Base-by-base conservation (phyloP, 345 rosid genomes). In the Combretum micranthum region DNA sequence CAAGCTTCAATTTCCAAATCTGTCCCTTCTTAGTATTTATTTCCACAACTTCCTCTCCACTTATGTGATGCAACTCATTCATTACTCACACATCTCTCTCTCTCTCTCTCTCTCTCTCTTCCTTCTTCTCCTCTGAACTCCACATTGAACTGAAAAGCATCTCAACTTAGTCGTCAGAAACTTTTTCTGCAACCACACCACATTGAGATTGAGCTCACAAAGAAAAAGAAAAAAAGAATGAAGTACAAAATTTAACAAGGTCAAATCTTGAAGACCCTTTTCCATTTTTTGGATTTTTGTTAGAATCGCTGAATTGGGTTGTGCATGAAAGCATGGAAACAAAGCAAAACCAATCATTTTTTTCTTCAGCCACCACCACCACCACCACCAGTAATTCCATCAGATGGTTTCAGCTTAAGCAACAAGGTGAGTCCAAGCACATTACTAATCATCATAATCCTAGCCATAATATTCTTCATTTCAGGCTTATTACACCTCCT, bases 401-500 rank as follows among this genome's bases (percentile, higher is more conserved):
- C 80, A 52, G 73, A 57, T 65, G 65, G 64, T 49, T 75, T 87
- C 61, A 75, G 71, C 70, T 67, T 90, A 68, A 77, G 77, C 75
- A 70, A 62, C 64, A 83, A 74, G 76, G 84, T 90, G 47, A 89
- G 88, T 54, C 99, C 99, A 2, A 85, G 87, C 56, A 64, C 87
- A 47, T 63, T 93, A 58, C 77, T 93, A 2, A 74, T 89, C 62
- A 89, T 93, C 67, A 77, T 93, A 65, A 81, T 90, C 77, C 88
- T 93, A 10, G 88, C 99, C 8, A 74, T 90, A 47, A 77, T 93
- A 57, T 87, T 93, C 90, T 90, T 93, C 59, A 75, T 83, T 62
- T 87, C 95, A 50, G 97, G 96, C 26, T 75, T 93, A 66, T 88
- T 90, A 64, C 97, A 93, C 74, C 97, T 93, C 15, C 59, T 93